Evolutionary conservation across 1,284 basidiomycete species (phyloP), one percentile per base, ranked within the genome.

Genomic region (Ganoderma lingzhi): DNA sequence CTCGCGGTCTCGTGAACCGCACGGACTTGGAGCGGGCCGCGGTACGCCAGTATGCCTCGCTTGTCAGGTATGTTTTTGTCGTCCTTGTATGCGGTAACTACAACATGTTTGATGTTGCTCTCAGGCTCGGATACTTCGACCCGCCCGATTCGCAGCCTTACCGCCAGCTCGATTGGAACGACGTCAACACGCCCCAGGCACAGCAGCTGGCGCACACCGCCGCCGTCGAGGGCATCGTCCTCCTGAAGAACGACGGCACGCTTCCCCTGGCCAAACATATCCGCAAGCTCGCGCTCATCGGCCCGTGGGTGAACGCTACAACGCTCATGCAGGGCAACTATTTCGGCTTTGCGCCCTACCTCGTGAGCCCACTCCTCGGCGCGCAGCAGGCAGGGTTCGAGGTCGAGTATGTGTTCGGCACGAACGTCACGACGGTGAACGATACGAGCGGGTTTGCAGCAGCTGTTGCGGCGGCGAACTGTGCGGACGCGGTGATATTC

Each of bases 261-360:
- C 79, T 89, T 3, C 87, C 87, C 3, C 78, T 89, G 65, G 78
- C 82, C 28, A 73, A 73, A 1, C 77, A 73, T 1, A 75, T 84
- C 66, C 84, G 83, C 68, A 85, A 81, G 28, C 73, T 89, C 39
- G 88, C 86, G 3, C 75, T 89, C 48, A 81, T 88, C 62, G 87
- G 87, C 0, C 87, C 87, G 1, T 88, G 83, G 83, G 86, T 84
- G 2, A 87, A 87, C 73, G 87, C 86, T 9, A 88, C 87, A 0
- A 82, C 75, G 6, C 80, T 84, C 70, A 83, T 88, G 84, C 87
- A 88, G 69, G 87, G 87, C 28, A 89, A 88, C 76, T 89, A 89
- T 76, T 69, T 80, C 58, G 88, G 87, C 17, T 74, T 80, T 30
- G 85, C 87, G 9, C 87, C 87, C 0, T 88, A 85, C 81, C 82